Base-by-base conservation (phyloP, 108 stramenopile species). In the Parietichytrium sp. region DNA sequence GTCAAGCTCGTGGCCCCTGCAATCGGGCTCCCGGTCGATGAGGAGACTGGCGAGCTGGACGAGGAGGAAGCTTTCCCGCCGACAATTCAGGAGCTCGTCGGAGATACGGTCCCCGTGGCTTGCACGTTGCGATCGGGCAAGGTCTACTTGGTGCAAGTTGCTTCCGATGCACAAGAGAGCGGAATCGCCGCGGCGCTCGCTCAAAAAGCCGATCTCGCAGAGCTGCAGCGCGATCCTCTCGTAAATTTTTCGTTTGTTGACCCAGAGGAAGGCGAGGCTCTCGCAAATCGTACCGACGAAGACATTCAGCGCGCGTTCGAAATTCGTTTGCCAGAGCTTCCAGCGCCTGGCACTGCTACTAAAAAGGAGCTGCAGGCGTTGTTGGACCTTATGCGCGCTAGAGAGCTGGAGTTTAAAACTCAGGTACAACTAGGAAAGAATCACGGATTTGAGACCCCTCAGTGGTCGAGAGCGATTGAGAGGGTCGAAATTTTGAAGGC, bases 21-120 rank as follows among this genome's bases (percentile, higher is more conserved):
- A 23, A 42, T 42, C 29, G 61, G 61, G 15, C 61, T 72, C 42
- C 38, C 61, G 8, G 61, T 72, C 16, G 61, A 72, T 2, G 61
- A 72, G 61, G 61, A 72, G 61, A 45, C 61, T 7, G 61, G 61
- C 8, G 61, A 72, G 3, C 38, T 72, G 2, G 61, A 72, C 61
- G 61, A 45, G 38, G 61, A 72, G 15, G 61, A 33, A 33, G 36
- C 45, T 20, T 72, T 72, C 61, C 61, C 61, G 29, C 61, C 38
- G 10, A 23, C 36, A 2, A 72, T 72, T 20, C 45, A 33, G 0
- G 61, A 72, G 33, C 20, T 72, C 20, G 61, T 72, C 29, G 61
- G 61, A n/a, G 61, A 72, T 6, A 72, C 36, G 61, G 61, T 72
- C 61, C 38, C 36, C 15, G 61, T 72, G 18, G 61, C 61, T 15